Percentiles rank a stretch among this genome's conserved stretches.
These are phyloP conservation scores for Blakeslea trispora DNA, from an alignment of 371 early-diverging fungal genomes.

Conservation along the genomic window DNA sequence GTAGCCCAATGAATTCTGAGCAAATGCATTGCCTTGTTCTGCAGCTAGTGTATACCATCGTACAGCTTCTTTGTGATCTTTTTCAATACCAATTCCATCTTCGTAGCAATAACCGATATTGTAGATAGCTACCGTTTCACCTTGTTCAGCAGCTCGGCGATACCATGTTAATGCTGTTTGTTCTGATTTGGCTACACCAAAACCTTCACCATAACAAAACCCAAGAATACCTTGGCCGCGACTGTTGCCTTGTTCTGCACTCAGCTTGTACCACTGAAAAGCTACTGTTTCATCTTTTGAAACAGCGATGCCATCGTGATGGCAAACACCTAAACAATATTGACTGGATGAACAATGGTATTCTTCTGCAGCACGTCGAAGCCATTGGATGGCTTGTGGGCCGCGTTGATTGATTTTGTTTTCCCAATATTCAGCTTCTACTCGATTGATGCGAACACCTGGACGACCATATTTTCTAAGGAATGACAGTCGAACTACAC, in stretches of 20 bases:
- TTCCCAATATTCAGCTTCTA: constrained; percentile 65
- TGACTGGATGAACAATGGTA: constrained; percentile 39
- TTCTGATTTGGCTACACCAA: constrained; percentile 72
- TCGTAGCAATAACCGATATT: constrained; percentile 94
- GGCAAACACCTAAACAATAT: constrained; percentile 69
- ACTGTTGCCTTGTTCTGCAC: constrained; percentile 59
- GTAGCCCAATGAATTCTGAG: constrained; percentile 76
- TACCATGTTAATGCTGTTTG: constrained; percentile 82
- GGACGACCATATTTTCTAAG: constrained; percentile 76
- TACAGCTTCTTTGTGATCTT: constrained; percentile 75
- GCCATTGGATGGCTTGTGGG: constrained; percentile 50
- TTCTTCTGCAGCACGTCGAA: constrained; percentile 52
- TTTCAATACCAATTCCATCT: constrained; percentile 84
- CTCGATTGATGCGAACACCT: constrained; percentile 63
- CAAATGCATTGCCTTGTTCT: constrained; percentile 74
- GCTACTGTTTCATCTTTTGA: constrained; percentile 50
- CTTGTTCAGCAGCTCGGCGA: constrained; percentile 85
- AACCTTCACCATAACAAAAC: constrained; percentile 70
- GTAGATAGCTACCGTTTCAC: constrained; percentile 89
- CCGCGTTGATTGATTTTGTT: constrained; percentile 20
- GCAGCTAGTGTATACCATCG: constrained; percentile 93
- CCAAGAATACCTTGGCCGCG: constrained; percentile 68
- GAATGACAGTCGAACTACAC: constrained; percentile 64
- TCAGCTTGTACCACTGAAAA: constrained; percentile 56
- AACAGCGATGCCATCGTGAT: constrained; percentile 66